These are phyloP conservation scores for Exidia glandulosa DNA, from an alignment of 768 basidiomycete species.

Conservation along the genomic window DNA sequence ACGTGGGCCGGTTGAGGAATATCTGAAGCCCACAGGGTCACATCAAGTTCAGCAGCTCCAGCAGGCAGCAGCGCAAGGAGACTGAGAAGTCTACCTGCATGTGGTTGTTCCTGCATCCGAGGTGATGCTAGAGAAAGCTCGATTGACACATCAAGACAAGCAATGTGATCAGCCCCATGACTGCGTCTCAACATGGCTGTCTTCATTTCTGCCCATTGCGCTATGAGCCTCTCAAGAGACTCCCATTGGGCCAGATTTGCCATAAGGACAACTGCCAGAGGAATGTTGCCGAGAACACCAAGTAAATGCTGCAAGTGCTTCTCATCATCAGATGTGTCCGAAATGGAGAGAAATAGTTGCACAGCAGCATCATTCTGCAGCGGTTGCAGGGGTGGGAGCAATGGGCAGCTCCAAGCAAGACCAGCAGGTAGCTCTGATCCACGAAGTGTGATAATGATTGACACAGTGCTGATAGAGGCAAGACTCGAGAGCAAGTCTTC, in stretches of 20 bases:
- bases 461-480: conserved; percentile 15
- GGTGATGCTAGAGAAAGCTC: conserved; percentile 13
- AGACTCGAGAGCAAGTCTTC: conserved; percentile 16
- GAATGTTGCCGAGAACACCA: conserved; percentile 17
- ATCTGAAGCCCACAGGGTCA: no score
- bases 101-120: conserved; percentile 10
- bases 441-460: conserved; percentile 26
- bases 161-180: conserved; percentile 2
- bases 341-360: conserved; percentile 13
- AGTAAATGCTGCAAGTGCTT: conserved; percentile 15
- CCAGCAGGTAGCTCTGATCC: neutral
- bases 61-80: conserved; percentile 17
- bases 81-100: conserved; percentile 14
- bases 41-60: no score
- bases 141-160: conserved; percentile 13
- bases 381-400: neutral
- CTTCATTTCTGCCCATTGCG: neutral
- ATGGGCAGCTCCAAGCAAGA: conserved; percentile 1
- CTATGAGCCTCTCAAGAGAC: neutral
- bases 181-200: conserved; percentile 1
- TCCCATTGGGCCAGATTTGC: conserved; percentile 14
- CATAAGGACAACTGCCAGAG: conserved; percentile 25
- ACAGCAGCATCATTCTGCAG: conserved; percentile 10
- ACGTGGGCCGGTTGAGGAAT: no score
- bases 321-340: conserved; percentile 12